Evolutionary conservation across 2,329 filamentous ascomycete genomes (phyloP).

Genomic region (Emericellopsis cladophorae): DNA sequence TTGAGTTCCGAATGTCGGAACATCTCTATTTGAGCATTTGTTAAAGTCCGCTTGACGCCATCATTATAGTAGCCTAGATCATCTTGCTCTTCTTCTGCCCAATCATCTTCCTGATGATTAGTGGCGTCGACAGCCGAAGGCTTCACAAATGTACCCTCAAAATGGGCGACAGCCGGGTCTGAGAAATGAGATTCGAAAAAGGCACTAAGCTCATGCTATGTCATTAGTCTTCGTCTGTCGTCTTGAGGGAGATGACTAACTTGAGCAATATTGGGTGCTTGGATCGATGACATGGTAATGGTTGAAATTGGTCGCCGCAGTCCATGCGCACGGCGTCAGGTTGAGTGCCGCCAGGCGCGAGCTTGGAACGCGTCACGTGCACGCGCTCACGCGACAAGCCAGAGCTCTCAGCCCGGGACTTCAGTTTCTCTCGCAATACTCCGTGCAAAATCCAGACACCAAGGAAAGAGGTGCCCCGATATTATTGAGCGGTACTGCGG

Average conservation of each 20-base stretch:
- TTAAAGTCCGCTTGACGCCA: conserved; percentile 77
- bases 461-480: not conserved
- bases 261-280: too few species aligned
- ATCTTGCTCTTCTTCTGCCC: conserved; percentile 42
- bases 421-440: too few species aligned
- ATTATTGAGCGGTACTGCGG: too few species aligned
- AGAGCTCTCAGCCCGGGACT: too few species aligned
- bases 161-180: conserved; percentile 27
- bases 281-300: too few species aligned
- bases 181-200: conserved; percentile 53
- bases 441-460: too few species aligned
- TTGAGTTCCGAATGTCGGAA: conserved; percentile 85
- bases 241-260: too few species aligned
- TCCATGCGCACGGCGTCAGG: not conserved
- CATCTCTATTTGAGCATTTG: conserved; percentile 80
- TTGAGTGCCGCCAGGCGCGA: conserved; percentile 5
- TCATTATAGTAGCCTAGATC: conserved; percentile 75
- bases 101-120: conserved; percentile 43
- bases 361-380: not conserved
- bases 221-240: too few species aligned
- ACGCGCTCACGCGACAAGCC: too few species aligned
- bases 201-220: conserved; percentile 42
- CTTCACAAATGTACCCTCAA: conserved; percentile 30
- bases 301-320: too few species aligned
- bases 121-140: conserved; percentile 17